A percentile compares a stretch with the other conserved stretches of the same genome.
Evolutionary conservation across 805 yeast species (phyloP).

Genomic region (Myxozyma mucilagina): DNA sequence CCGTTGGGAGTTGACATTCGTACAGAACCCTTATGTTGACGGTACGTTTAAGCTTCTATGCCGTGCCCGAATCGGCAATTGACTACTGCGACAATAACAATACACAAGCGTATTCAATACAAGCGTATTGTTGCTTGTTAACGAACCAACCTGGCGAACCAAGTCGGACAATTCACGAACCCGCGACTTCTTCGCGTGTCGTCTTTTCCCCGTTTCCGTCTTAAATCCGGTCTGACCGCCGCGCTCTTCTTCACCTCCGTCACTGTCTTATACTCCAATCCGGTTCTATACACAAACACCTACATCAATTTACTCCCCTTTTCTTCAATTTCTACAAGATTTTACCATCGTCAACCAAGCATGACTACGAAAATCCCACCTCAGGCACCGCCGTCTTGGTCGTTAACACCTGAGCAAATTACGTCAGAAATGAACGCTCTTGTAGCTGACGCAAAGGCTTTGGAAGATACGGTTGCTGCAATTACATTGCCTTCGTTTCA

Average conservation of each 20-base stretch:
- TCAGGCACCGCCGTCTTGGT: constrained; percentile 56
- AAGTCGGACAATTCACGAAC: not conserved
- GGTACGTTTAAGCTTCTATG: no score
- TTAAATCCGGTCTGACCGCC: constrained; percentile 14
- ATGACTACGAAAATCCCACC: constrained; percentile 36
- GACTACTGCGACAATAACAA: not conserved
- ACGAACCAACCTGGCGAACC: constrained; percentile 9
- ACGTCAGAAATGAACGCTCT: constrained; percentile 46
- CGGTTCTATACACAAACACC: constrained; percentile 6
- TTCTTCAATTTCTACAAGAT: constrained; percentile 9
- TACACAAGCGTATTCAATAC: not conserved
- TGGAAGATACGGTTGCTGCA: constrained; percentile 58
- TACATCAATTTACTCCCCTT: constrained; percentile 12
- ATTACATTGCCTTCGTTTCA: constrained; percentile 56
- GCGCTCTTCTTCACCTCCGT: constrained; percentile 26
- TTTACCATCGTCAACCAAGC: constrained; percentile 15
- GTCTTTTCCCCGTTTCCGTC: not conserved
- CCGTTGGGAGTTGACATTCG: no score
- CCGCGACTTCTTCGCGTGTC: constrained; percentile 1
- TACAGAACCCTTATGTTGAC: no score
- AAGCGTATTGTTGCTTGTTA: not conserved
- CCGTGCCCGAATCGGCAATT: no score
- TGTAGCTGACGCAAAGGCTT: constrained; percentile 46
- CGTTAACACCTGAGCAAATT: constrained; percentile 55
- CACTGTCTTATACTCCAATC: constrained; percentile 21